phyloP scores from a whole-genome alignment of 1,139 yeast species.

The Debaryomyces sp. region DNA sequence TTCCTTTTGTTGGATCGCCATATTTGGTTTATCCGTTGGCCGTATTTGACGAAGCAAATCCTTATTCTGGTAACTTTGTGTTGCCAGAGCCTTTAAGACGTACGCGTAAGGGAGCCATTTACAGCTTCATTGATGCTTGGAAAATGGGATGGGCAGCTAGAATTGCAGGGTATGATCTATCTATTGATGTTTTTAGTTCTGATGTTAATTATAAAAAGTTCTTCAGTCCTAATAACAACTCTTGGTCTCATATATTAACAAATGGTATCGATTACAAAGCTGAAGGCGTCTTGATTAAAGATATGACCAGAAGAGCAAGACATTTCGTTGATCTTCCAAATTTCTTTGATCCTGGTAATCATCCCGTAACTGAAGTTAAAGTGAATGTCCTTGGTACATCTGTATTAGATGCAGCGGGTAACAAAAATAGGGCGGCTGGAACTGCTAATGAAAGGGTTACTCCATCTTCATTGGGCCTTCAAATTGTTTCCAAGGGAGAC shows the following conservation, averaged over 20 bases:
- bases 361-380: not conserved
- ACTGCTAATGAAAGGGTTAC: constrained; percentile 1
- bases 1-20: constrained; percentile 1
- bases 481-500: constrained; percentile 1
- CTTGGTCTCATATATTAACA: not conserved
- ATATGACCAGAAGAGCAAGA: constrained; percentile 1
- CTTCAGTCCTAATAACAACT: not conserved
- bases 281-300: constrained; percentile 2
- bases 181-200: not conserved
- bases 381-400: not conserved
- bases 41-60: constrained; percentile 2
- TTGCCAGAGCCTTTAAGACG: constrained; percentile 3
- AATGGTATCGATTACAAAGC: not conserved
- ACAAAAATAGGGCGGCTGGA: not conserved
- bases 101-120: not conserved
- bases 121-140: not conserved
- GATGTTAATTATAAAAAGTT: not conserved
- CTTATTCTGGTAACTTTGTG: not conserved
- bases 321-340: constrained; percentile 2
- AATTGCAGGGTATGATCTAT: not conserved
- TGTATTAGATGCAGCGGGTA: not conserved
- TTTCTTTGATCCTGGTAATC: not conserved
- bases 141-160: constrained; percentile 3
- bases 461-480: not conserved
- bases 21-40: constrained; percentile 2